Percentiles rank a stretch among this genome's conserved stretches.
These are phyloP conservation scores for Aspergillus sclerotiicarbonarius DNA, from an alignment of 495 filamentous ascomycete species.

Conservation along the genomic window DNA sequence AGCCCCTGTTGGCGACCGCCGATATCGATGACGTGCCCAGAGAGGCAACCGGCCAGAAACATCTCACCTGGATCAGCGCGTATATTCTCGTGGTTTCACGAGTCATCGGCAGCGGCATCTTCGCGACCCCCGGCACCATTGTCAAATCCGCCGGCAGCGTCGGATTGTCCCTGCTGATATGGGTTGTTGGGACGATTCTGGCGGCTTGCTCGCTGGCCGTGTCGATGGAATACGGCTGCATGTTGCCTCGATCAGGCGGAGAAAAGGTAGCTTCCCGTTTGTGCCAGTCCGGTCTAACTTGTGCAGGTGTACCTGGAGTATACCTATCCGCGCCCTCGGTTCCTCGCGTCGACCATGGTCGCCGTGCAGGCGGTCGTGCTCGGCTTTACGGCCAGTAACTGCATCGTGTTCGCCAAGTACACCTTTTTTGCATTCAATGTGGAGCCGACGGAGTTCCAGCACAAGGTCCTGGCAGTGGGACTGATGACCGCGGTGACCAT, in stretches of 20 bases:
- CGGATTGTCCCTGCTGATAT: constrained; percentile 61
- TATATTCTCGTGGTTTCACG: constrained; percentile 76
- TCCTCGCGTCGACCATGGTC: constrained; percentile 66
- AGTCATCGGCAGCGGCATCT: constrained; percentile 74
- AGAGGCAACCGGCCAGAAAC: no score
- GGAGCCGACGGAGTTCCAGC: constrained; percentile 33
- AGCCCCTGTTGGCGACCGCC: constrained; percentile 33
- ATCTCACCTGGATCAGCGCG: constrained; percentile 61
- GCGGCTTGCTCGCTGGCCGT: constrained; percentile 60
- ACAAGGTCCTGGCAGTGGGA: constrained; percentile 35
- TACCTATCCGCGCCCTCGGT: constrained; percentile 65
- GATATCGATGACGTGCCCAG: no score
- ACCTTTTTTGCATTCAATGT: constrained; percentile 39
- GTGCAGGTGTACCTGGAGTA: constrained; percentile 67
- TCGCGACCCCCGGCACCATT: constrained; percentile 70
- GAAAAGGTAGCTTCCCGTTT: constrained; percentile 49
- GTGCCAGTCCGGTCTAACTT: background rate
- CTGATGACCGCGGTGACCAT: constrained; percentile 38
- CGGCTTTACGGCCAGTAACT: constrained; percentile 59
- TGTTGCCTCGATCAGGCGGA: constrained; percentile 69
- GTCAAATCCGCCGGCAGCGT: constrained; percentile 65
- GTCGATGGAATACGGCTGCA: constrained; percentile 67
- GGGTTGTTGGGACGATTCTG: constrained; percentile 61
- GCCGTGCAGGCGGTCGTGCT: constrained; percentile 66
- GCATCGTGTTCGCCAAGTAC: constrained; percentile 46